These are phyloP conservation scores for Crataegus laevigata DNA, from an alignment of 306 rosid genomes.

Conservation along the genomic window DNA sequence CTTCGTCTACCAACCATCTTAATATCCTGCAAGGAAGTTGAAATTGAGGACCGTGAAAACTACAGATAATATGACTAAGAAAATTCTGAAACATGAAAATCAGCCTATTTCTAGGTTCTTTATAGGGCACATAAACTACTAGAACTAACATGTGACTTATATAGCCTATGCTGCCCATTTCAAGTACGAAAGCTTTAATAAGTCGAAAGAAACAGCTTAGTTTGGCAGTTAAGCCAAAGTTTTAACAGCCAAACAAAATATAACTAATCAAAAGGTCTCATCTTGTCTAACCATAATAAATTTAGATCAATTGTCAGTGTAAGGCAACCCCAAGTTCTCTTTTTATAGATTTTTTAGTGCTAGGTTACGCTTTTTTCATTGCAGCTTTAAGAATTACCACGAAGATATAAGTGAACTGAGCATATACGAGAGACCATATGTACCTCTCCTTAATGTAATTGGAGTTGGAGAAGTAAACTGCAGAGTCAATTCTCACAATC, in stretches of 20 bases:
- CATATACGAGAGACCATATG: slow-evolving; percentile 11
- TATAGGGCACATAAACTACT: background rate
- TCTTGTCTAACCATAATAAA: background rate
- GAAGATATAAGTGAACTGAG: background rate
- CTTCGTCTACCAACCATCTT: slow-evolving; percentile 85
- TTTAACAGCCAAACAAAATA: background rate
- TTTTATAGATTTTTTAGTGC: background rate
- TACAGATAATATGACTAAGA: background rate
- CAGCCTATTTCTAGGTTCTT: background rate
- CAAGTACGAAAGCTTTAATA: background rate
- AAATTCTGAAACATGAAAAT: background rate
- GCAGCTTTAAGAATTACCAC: background rate
- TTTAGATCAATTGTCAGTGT: background rate
- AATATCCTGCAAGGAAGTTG: slow-evolving; percentile 49
- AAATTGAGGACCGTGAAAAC: slow-evolving; percentile 8
- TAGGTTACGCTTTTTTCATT: background rate
- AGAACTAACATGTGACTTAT: background rate
- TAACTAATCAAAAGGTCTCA: background rate
- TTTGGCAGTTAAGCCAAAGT: background rate
- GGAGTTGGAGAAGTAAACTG: slow-evolving; percentile 91
- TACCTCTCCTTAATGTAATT: slow-evolving; percentile 90
- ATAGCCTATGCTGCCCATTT: background rate
- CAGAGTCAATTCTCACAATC: slow-evolving; percentile 91
- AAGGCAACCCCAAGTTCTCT: background rate
- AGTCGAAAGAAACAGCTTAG: background rate